Conservation (phyloP, 352 stramenopile species). For the Hyaloperonospora brassicae region DNA sequence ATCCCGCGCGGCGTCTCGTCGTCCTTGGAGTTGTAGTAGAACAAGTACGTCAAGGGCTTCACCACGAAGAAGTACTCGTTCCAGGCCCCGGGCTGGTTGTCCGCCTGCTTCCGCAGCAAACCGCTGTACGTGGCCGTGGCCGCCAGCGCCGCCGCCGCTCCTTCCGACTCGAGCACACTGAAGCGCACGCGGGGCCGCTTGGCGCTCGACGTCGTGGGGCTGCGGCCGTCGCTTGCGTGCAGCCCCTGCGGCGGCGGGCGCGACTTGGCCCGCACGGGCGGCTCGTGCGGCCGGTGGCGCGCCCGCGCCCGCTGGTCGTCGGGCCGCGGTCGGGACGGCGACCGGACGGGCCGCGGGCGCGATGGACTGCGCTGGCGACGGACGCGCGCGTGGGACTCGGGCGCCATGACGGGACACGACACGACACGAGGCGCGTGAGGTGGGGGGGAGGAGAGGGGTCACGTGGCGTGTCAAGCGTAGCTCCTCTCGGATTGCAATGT, state of each 20-base stretch:
- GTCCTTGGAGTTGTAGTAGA: conserved; percentile 68
- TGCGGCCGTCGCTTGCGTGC: conserved; percentile 10
- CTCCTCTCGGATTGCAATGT: no score
- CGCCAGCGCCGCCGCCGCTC: conserved; percentile 36
- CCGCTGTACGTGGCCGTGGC: conserved; percentile 47
- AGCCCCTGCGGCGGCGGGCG: conserved; percentile 11
- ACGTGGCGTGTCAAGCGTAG: no score
- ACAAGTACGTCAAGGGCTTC: conserved; percentile 66
- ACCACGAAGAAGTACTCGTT: conserved; percentile 79
- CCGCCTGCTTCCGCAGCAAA: conserved; percentile 65
- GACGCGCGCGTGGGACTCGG: no score
- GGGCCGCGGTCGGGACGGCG: no score
- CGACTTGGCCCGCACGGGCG: conserved; percentile 16
- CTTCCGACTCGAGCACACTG: conserved; percentile 32
- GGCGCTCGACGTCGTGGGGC: conserved; percentile 4
- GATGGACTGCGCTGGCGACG: no score
- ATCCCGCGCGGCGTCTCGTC: conserved; percentile 63
- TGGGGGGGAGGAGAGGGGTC: no score
- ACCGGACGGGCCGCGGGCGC: no score
- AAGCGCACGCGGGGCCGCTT: conserved; percentile 58
- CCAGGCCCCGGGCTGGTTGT: conserved; percentile 71
- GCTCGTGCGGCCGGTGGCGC: conserved; percentile 9
- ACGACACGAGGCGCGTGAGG: no score
- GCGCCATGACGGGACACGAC: no score
- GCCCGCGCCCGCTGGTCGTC: conserved; percentile 13